A percentile compares a stretch with the other conserved stretches of the same genome.
phyloP scores from a whole-genome alignment of 73 alveolate species.

The Symbiodinium natans region DNA sequence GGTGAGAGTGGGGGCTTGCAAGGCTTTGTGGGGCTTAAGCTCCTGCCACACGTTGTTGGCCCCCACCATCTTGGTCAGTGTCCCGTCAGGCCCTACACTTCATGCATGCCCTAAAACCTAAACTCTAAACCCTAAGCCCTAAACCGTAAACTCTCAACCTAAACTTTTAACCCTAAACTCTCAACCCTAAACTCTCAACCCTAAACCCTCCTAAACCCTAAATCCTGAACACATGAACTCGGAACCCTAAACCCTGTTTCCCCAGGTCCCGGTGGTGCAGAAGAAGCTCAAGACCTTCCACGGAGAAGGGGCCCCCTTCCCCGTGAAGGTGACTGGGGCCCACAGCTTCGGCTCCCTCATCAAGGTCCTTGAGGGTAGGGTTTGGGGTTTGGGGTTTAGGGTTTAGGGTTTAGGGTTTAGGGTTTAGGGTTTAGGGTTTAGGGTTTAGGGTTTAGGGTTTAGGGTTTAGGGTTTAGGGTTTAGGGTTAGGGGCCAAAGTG shows the following conservation, averaged over 20 bases:
- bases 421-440: background rate
- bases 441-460: background rate
- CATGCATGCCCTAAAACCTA: background rate
- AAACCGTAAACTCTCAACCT: no score
- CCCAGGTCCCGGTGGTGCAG: conserved; percentile 54
- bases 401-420: background rate
- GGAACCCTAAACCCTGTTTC: background rate
- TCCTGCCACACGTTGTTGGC: no score
- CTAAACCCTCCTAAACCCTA: background rate
- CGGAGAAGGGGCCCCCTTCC: conserved; percentile 65
- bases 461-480: background rate
- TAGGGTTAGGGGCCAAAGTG: no score
- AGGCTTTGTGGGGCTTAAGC: background rate
- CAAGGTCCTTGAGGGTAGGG: conserved; percentile 6
- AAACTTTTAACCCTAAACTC: no score
- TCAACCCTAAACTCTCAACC: background rate
- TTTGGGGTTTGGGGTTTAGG: background rate
- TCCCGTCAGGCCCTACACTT: no score
- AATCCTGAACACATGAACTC: background rate
- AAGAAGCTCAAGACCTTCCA: conserved; percentile 54
- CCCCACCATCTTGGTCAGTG: no score
- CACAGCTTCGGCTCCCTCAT: conserved; percentile 85
- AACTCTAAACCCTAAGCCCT: no score
- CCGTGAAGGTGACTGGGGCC: conserved; percentile 80
- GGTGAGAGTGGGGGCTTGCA: background rate